A percentile compares a stretch with the other conserved stretches of the same genome.
Evolutionary conservation across 2,329 filamentous ascomycete species (phyloP).

Genomic region (Sphaceloma murrayae): DNA sequence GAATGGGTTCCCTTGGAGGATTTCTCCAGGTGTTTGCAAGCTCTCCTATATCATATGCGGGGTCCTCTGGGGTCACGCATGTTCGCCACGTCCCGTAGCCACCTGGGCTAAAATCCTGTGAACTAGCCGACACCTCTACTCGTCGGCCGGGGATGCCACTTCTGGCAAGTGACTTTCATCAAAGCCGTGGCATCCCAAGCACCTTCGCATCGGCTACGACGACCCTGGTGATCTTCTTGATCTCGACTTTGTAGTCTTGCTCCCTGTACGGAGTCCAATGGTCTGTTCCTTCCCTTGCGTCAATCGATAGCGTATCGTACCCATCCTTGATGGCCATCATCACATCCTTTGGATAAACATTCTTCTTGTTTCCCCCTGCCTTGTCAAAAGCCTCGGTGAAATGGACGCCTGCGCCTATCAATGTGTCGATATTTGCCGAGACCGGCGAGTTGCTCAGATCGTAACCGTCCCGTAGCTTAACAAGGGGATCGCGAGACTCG

Average conservation of each 20-base stretch:
- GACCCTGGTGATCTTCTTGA: conserved; percentile 79
- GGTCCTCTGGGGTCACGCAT: no score
- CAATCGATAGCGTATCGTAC: conserved; percentile 88
- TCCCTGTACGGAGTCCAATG: conserved; percentile 81
- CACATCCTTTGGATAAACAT: conserved; percentile 74
- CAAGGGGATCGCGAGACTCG: conserved; percentile 73
- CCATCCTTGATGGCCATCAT: conserved; percentile 89
- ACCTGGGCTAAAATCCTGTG: neutral
- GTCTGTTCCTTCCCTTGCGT: conserved; percentile 76
- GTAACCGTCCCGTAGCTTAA: conserved; percentile 75
- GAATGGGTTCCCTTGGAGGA: no score
- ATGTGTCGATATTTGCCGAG: conserved; percentile 54
- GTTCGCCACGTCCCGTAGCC: no score
- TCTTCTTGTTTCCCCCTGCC: conserved; percentile 48
- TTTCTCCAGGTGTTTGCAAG: no score
- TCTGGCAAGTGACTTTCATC: no score
- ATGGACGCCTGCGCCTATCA: conserved; percentile 73
- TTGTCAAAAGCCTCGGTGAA: conserved; percentile 74
- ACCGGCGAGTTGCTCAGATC: conserved; percentile 30
- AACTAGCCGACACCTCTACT: no score
- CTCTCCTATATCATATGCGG: no score
- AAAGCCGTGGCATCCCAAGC: conserved; percentile 1
- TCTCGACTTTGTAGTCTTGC: conserved; percentile 67
- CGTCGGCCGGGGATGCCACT: no score
- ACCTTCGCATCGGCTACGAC: conserved; percentile 61